Percentiles rank a stretch among this genome's conserved stretches.
Conservation (phyloP, 306 rosid genomes). For the Heteromeles arbutifolia region DNA sequence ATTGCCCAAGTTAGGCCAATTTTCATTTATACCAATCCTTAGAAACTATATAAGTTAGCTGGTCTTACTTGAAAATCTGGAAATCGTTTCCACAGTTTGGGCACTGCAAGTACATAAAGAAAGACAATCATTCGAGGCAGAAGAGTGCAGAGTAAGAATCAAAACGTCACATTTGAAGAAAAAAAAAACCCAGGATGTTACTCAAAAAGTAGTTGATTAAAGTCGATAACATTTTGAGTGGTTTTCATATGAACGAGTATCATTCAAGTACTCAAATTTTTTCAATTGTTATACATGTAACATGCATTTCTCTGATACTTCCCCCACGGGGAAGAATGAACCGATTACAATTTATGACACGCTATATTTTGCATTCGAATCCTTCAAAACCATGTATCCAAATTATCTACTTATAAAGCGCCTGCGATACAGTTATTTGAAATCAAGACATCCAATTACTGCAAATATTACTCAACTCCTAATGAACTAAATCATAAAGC, state of each 20-base stretch:
- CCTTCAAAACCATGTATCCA: neutral
- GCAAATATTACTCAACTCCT: neutral
- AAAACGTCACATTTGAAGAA: neutral
- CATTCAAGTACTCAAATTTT: neutral
- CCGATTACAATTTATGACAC: neutral
- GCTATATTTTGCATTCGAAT: neutral
- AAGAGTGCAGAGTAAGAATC: neutral
- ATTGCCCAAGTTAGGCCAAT: neutral
- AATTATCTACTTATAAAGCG: neutral
- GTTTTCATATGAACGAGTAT: neutral
- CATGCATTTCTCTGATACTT: neutral
- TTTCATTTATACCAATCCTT: neutral
- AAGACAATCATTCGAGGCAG: slow-evolving; percentile 11
- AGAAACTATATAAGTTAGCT: slow-evolving; percentile 9
- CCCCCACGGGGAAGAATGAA: neutral
- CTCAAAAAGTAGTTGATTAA: neutral
- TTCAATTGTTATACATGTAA: neutral
- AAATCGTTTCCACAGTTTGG: slow-evolving; percentile 93
- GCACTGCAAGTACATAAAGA: slow-evolving; percentile 57
- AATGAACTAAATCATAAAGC: neutral
- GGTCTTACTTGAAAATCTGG: slow-evolving; percentile 92
- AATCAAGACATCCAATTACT: neutral
- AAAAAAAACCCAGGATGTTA: neutral
- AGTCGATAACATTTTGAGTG: neutral
- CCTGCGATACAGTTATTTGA: neutral